A percentile compares a stretch with the other conserved stretches of the same genome.
phyloP scores from a whole-genome alignment of 2,329 filamentous ascomycete species.

The Colletotrichum sp. region DNA sequence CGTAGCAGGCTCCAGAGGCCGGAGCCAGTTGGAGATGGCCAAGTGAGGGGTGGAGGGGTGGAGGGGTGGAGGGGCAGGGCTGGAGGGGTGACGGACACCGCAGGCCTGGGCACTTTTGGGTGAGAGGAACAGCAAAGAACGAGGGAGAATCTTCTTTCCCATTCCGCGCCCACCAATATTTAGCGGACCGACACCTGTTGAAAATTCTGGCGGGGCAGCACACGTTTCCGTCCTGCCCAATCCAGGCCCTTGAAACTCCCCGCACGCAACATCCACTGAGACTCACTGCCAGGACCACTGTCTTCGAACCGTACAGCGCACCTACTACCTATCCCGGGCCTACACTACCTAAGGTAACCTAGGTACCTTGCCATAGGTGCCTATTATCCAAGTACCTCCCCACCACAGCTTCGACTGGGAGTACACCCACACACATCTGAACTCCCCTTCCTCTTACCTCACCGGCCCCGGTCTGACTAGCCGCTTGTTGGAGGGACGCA shows the following conservation, averaged over 20 bases:
- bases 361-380: neutral
- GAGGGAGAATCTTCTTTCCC: conserved; percentile 24
- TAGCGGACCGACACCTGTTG: neutral
- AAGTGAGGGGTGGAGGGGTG: conserved; percentile 15
- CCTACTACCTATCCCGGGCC: neutral
- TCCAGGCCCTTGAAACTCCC: neutral
- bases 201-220: neutral
- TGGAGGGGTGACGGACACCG: neutral
- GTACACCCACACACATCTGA: neutral
- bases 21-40: neutral
- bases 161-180: conserved; percentile 20
- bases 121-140: conserved; percentile 13
- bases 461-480: neutral
- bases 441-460: neutral
- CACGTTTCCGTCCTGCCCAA: neutral
- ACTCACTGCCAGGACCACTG: neutral
- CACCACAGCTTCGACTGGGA: neutral
- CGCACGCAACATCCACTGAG: neutral
- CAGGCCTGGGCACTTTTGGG: neutral
- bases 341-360: neutral
- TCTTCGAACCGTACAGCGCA: neutral
- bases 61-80: conserved; percentile 12
- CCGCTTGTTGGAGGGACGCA: neutral
- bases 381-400: neutral
- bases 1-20: conserved; percentile 3